Conservation (phyloP, 2,329 filamentous ascomycete species). For the Blumeriella jaapii region DNA sequence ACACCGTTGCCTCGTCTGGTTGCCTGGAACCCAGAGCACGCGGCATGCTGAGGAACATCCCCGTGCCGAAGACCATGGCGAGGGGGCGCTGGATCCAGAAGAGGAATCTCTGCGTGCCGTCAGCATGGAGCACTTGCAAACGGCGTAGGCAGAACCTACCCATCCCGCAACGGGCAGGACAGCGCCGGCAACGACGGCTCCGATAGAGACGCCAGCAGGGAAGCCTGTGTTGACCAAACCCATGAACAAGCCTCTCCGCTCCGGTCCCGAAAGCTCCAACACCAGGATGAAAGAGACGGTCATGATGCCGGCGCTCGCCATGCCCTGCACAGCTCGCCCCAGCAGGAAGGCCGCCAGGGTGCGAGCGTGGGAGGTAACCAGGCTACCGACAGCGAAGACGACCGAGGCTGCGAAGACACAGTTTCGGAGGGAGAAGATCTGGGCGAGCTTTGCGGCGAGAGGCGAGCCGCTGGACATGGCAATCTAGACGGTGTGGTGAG, state of each 20-base stretch:
- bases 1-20: constrained; percentile 28
- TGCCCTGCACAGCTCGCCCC: constrained; percentile 56
- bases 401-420: constrained; percentile 53
- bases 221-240: constrained; percentile 64
- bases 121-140: constrained; percentile 1
- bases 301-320: constrained; percentile 61
- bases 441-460: constrained; percentile 58
- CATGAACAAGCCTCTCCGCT: constrained; percentile 59
- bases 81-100: constrained; percentile 64
- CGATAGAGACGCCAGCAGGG: constrained; percentile 59
- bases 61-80: constrained; percentile 46
- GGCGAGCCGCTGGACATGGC: constrained; percentile 49
- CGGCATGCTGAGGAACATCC: constrained; percentile 57
- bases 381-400: constrained; percentile 47
- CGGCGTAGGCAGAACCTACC: constrained; percentile 36
- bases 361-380: constrained; percentile 50
- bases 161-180: constrained; percentile 55
- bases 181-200: constrained; percentile 58
- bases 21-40: constrained; percentile 26
- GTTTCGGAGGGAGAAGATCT: constrained; percentile 58
- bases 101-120: constrained; percentile 47
- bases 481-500: constrained; percentile 19
- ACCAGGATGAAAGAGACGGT: constrained; percentile 65
- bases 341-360: constrained; percentile 52
- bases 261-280: constrained; percentile 58